Percentiles rank a stretch among this genome's conserved stretches.
These are phyloP conservation scores for Calocera cornea DNA, from an alignment of 768 basidiomycete species.

Conservation along the genomic window DNA sequence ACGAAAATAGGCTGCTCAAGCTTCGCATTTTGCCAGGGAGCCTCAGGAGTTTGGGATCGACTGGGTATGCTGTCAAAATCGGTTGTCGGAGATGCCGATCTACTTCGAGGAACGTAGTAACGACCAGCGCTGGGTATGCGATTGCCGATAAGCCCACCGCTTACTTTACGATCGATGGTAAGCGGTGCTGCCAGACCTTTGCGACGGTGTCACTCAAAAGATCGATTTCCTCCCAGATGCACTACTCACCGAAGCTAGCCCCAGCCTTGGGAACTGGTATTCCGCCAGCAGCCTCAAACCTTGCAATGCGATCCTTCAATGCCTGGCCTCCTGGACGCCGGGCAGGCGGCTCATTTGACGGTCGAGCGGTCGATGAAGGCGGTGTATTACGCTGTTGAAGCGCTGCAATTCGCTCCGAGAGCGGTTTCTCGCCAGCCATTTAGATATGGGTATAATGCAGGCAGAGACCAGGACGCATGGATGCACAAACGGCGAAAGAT, in stretches of 20 bases:
- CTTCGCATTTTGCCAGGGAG: neutral
- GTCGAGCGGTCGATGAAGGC: neutral
- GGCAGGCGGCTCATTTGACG: neutral
- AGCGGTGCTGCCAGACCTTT: neutral
- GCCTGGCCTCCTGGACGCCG: neutral
- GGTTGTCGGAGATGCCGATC: neutral
- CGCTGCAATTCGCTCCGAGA: neutral
- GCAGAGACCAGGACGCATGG: neutral
- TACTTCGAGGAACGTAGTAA: neutral
- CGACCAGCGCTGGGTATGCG: neutral
- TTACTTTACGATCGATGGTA: neutral
- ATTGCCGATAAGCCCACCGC: neutral
- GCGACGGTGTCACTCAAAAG: neutral
- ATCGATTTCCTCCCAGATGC: neutral
- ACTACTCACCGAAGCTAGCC: neutral
- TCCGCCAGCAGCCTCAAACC: neutral
- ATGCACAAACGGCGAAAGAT: neutral
- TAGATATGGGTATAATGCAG: neutral
- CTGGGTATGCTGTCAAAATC: neutral
- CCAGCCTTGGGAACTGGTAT: neutral
- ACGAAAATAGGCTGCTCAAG: neutral
- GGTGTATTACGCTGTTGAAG: neutral
- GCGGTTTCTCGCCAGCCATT: neutral
- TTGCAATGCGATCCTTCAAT: neutral
- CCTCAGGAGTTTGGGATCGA: neutral